These are phyloP conservation scores for Aspergillus arachidicola DNA, from an alignment of 2,329 filamentous ascomycete species.

Conservation along the genomic window DNA sequence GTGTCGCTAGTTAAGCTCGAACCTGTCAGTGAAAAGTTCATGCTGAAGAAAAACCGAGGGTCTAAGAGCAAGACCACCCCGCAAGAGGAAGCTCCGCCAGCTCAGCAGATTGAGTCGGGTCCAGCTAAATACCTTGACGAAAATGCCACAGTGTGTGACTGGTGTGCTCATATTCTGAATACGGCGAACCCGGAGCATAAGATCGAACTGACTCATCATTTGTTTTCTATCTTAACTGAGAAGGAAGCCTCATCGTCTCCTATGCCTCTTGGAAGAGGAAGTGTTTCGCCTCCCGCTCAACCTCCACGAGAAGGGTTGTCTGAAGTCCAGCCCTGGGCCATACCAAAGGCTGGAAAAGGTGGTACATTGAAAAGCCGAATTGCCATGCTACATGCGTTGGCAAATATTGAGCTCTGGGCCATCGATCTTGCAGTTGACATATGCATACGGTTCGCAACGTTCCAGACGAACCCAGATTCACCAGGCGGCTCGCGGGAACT, in stretches of 20 bases:
- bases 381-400: constrained; percentile 51
- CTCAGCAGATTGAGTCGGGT: constrained; percentile 7
- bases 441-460: constrained; percentile 49
- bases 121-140: constrained; percentile 40
- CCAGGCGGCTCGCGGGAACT: constrained; percentile 28
- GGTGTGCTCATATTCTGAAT: constrained; percentile 51
- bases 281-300: constrained; percentile 39
- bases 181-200: constrained; percentile 51
- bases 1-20: constrained; percentile 39
- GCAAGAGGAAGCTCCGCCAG: constrained; percentile 10
- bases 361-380: constrained; percentile 49
- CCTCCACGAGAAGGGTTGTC: constrained; percentile 46
- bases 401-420: constrained; percentile 53
- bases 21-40: constrained; percentile 50
- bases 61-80: constrained; percentile 15
- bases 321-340: constrained; percentile 43
- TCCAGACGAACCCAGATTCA: constrained; percentile 37
- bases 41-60: constrained; percentile 41
- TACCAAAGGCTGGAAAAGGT: constrained; percentile 46
- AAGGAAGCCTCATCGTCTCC: constrained; percentile 43
- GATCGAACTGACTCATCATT: constrained; percentile 49
- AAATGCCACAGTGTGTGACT: constrained; percentile 50
- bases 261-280: constrained; percentile 47
- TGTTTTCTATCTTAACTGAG: constrained; percentile 46
- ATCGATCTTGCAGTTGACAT: constrained; percentile 54